Percentiles rank a stretch among this genome's conserved stretches.
These are phyloP conservation scores for Colletotrichum plurivorum DNA, from an alignment of 2,329 filamentous ascomycete genomes.

Conservation along the genomic window DNA sequence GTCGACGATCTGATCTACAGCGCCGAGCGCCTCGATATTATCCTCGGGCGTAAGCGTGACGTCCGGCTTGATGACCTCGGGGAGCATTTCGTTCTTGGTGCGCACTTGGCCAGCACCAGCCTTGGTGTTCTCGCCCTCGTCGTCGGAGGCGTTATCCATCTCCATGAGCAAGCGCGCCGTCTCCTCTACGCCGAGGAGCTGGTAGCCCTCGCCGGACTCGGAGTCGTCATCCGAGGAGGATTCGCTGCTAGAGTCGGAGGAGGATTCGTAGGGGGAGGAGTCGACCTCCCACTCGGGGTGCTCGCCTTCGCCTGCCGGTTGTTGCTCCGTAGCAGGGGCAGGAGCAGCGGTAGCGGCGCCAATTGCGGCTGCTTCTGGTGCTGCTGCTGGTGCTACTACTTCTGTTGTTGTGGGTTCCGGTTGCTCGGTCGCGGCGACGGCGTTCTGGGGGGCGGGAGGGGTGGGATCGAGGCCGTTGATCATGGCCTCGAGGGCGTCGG, in stretches of 20 bases:
- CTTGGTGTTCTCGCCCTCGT: constrained; percentile 67
- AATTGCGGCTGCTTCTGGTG: too few species aligned
- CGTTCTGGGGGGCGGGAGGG: not conserved
- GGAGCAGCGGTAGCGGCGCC: not conserved
- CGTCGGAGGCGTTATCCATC: constrained; percentile 83
- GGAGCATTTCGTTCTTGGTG: constrained; percentile 84
- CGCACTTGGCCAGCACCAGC: constrained; percentile 68
- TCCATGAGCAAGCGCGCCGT: constrained; percentile 89
- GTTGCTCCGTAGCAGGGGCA: constrained; percentile 24
- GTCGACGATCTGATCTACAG: constrained; percentile 83
- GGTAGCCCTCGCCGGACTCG: constrained; percentile 73
- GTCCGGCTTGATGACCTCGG: constrained; percentile 79
- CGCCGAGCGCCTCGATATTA: constrained; percentile 82
- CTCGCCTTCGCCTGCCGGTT: constrained; percentile 50
- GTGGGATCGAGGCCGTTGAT: constrained; percentile 53
- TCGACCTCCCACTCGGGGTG: constrained; percentile 89
- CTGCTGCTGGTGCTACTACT: too few species aligned
- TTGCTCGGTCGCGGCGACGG: not conserved
- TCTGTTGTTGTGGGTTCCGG: too few species aligned
- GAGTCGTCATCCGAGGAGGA: constrained; percentile 70
- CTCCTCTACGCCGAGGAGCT: constrained; percentile 84
- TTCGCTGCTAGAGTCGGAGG: constrained; percentile 70
- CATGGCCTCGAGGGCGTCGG: constrained; percentile 60
- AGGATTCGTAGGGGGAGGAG: constrained; percentile 82
- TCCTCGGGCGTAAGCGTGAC: constrained; percentile 83